A percentile compares a stretch with the other conserved stretches of the same genome.
Conservation (phyloP, 1,284 basidiomycete species). For the Austroboletus novae-zelandiae region DNA sequence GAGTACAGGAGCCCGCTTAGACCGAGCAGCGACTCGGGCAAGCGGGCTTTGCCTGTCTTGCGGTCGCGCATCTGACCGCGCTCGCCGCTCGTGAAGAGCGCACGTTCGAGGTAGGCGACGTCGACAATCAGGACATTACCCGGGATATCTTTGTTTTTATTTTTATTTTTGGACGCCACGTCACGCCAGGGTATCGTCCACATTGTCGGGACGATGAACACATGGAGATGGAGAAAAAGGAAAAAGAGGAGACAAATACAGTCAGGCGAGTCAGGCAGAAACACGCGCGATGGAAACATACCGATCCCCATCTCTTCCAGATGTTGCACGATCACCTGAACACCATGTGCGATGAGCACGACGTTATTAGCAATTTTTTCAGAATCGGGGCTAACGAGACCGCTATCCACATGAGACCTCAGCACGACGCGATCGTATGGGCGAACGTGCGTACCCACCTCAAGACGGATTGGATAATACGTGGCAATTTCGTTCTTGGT, state of each 20-base stretch:
- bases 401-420: slow-evolving; percentile 40
- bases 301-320: slow-evolving; percentile 77
- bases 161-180: slow-evolving; percentile 37
- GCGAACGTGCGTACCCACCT: slow-evolving; percentile 41
- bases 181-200: background rate
- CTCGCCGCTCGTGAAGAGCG: slow-evolving; percentile 52
- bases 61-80: slow-evolving; percentile 62
- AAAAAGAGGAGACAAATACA: background rate
- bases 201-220: no score
- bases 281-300: slow-evolving; percentile 36
- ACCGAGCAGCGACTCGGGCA: slow-evolving; percentile 48
- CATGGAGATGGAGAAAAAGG: background rate
- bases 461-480: slow-evolving; percentile 73
- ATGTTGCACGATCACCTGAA: slow-evolving; percentile 51
- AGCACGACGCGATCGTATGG: slow-evolving; percentile 2
- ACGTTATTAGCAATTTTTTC: slow-evolving; percentile 72
- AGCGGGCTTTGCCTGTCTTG: slow-evolving; percentile 48
- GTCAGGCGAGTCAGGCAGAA: slow-evolving; percentile 17
- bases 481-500: slow-evolving; percentile 64
- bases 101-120: slow-evolving; percentile 57
- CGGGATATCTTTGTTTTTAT: slow-evolving; percentile 41
- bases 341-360: slow-evolving; percentile 72
- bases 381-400: slow-evolving; percentile 74
- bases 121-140: slow-evolving; percentile 74
- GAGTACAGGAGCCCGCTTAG: slow-evolving; percentile 56